Percentiles rank a stretch among this genome's conserved stretches.
These are phyloP conservation scores for Fusarium paranaense DNA, from an alignment of 2,329 filamentous ascomycete genomes.

Conservation along the genomic window DNA sequence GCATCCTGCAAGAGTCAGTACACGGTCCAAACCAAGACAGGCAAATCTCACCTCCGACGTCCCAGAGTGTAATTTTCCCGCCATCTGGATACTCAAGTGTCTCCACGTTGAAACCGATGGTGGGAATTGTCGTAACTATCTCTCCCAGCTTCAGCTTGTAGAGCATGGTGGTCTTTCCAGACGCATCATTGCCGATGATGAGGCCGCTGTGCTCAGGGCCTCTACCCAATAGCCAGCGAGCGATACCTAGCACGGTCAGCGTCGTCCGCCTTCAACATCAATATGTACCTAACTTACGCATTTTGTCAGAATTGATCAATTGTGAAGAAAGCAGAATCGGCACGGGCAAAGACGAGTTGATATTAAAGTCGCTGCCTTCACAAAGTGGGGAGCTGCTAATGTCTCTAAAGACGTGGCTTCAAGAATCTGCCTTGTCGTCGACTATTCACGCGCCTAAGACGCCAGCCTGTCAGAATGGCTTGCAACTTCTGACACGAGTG, in stretches of 20 bases:
- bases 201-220: constrained; percentile 34
- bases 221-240: constrained; percentile 36
- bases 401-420: constrained; percentile 33
- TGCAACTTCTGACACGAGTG: background rate
- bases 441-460: constrained; percentile 6
- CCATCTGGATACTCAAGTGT: constrained; percentile 61
- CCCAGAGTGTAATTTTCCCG: constrained; percentile 43
- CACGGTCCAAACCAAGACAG: background rate
- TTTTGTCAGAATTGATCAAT: background rate
- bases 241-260: constrained; percentile 33
- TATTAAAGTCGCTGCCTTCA: constrained; percentile 39
- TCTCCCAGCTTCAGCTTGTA: constrained; percentile 90
- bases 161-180: constrained; percentile 81
- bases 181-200: constrained; percentile 38
- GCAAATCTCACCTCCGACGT: constrained; percentile 42
- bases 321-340: background rate
- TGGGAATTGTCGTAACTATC: constrained; percentile 93
- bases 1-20: constrained; percentile 32
- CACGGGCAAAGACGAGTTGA: background rate
- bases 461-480: constrained; percentile 4
- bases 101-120: constrained; percentile 96
- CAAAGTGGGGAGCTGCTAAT: constrained; percentile 34
- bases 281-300: constrained; percentile 27
- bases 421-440: constrained; percentile 23
- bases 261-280: accelerated